These are phyloP conservation scores for Aspergillus unguis DNA, from an alignment of 2,329 filamentous ascomycete genomes.

Conservation along the genomic window DNA sequence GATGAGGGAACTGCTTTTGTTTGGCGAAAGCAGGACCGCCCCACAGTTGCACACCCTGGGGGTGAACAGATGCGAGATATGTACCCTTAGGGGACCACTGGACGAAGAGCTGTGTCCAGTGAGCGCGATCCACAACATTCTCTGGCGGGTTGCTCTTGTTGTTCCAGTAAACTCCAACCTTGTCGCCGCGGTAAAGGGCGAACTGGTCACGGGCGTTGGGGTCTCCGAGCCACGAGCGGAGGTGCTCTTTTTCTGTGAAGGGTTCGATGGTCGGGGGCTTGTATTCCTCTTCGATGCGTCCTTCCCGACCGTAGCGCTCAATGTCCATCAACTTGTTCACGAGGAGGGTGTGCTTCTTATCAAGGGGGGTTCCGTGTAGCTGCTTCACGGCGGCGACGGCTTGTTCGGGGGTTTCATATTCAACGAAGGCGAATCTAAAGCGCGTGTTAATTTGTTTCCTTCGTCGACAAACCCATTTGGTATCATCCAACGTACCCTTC, in stretches of 20 bases:
- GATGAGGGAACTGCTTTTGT: slow-evolving; percentile 90
- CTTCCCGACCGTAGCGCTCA: slow-evolving; percentile 91
- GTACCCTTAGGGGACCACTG: slow-evolving; percentile 97
- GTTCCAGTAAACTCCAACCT: slow-evolving; percentile 96
- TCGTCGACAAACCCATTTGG: not conserved
- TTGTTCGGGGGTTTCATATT: slow-evolving; percentile 87
- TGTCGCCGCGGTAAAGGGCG: slow-evolving; percentile 87
- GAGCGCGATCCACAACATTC: slow-evolving; percentile 81
- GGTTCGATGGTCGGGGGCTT: slow-evolving; percentile 74
- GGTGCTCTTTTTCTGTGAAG: slow-evolving; percentile 88
- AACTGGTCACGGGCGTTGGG: slow-evolving; percentile 90
- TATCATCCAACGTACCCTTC: slow-evolving; percentile 61
- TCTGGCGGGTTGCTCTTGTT: slow-evolving; percentile 91
- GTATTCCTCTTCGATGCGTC: slow-evolving; percentile 89
- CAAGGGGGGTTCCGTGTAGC: slow-evolving; percentile 80
- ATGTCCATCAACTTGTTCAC: slow-evolving; percentile 99
- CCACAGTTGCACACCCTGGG: slow-evolving; percentile 96
- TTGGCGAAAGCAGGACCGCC: slow-evolving; percentile 85
- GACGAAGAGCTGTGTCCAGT: slow-evolving; percentile 98
- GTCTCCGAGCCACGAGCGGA: slow-evolving; percentile 90
- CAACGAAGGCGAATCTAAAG: slow-evolving; percentile 87
- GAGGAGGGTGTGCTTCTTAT: slow-evolving; percentile 92
- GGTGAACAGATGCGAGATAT: slow-evolving; percentile 89
- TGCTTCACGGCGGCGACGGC: slow-evolving; percentile 84
- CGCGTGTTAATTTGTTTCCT: slow-evolving; percentile 15